A percentile compares a stretch with the other conserved stretches of the same genome.
These are phyloP conservation scores for Aspergillus ellipticus DNA, from an alignment of 495 filamentous ascomycete genomes.

Conservation along the genomic window DNA sequence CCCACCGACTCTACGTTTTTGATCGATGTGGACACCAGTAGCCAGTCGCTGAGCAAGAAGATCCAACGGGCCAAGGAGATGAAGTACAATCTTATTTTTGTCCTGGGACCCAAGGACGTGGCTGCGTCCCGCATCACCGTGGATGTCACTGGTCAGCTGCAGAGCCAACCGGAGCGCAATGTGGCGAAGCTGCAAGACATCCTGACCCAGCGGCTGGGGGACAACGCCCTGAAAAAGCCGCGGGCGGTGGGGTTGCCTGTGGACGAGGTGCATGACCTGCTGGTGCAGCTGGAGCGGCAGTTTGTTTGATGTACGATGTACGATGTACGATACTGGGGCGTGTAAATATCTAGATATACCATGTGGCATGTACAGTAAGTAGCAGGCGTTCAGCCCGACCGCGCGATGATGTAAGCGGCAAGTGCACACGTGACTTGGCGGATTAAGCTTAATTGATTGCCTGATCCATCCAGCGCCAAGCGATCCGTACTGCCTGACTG, in stretches of 20 bases:
- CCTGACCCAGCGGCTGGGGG: constrained; percentile 28
- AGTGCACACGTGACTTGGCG: too few relatives aligned
- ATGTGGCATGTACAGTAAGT: too few relatives aligned
- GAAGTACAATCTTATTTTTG: constrained; percentile 70
- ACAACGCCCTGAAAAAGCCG: constrained; percentile 31
- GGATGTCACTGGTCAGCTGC: constrained; percentile 45
- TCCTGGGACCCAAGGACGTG: constrained; percentile 61
- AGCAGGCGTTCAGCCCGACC: too few relatives aligned
- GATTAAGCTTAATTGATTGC: constrained; percentile 1
- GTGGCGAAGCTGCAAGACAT: constrained; percentile 28
- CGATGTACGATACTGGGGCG: not conserved
- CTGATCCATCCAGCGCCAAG: not conserved
- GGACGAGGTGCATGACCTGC: constrained; percentile 35
- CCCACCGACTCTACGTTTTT: constrained; percentile 50
- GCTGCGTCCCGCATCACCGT: constrained; percentile 41
- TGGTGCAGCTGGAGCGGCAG: constrained; percentile 39
- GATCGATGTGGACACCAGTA: constrained; percentile 69
- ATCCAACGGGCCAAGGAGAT: constrained; percentile 66
- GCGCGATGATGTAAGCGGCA: too few relatives aligned
- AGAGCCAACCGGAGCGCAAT: constrained; percentile 34
- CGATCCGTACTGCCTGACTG: not conserved
- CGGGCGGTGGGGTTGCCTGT: constrained; percentile 36
- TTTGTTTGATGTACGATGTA: constrained; percentile 35
- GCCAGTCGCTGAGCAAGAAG: constrained; percentile 62
- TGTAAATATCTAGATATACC: not conserved